Base-by-base conservation (phyloP, 2,329 filamentous ascomycete genomes). In the Claviceps sp. region DNA sequence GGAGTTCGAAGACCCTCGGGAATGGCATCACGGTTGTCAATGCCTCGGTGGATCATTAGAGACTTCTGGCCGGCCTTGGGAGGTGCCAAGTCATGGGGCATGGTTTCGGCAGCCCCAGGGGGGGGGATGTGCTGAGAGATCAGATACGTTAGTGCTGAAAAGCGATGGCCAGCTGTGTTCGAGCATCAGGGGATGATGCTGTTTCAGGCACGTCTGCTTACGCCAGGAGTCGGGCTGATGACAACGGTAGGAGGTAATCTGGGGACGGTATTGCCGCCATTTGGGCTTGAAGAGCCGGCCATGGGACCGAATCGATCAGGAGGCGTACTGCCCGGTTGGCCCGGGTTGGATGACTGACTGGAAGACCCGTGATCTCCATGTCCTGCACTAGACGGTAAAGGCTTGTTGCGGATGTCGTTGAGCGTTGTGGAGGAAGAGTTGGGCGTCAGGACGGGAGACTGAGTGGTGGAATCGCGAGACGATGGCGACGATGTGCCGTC, bases 81-180 rank as follows among this genome's bases (percentile, higher is more conserved):
- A 51, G 93, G 93, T 34, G 89, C 88, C 54, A 98, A 82, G 66
- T 98, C 93, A 63, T 94, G 88, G 50, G 93, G 93, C 91, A 98
- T 97, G 5, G 91, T 96, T 72, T 98, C 93, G 57, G 90, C 86
- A 53, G 90, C 85, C 59, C 93, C 93, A 47, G 93, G 93, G 56
- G 89, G 89, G 49, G 93, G 90, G 45, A 93, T 75, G 71, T 98
- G 93, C 89, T 69, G 52, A 22, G 45, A 18, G 11, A 48, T 5
- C 14, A 38, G n/a, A 51, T 6, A 9, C 5, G 37, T 38, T 45
- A 52, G 45, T n/a, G 46, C 50, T 48, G 50, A 30, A 16, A 14
- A 16, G 22, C 48, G 41, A 44, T 38, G 5, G 38, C 18, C 30
- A 38, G 22, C 38, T 47, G 37, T 11, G 30, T 42, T 46, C 18